Percentiles rank a stretch among this genome's conserved stretches.
These are phyloP conservation scores for Lindgomyces ingoldianus DNA, from an alignment of 495 filamentous ascomycete species.

Conservation along the genomic window DNA sequence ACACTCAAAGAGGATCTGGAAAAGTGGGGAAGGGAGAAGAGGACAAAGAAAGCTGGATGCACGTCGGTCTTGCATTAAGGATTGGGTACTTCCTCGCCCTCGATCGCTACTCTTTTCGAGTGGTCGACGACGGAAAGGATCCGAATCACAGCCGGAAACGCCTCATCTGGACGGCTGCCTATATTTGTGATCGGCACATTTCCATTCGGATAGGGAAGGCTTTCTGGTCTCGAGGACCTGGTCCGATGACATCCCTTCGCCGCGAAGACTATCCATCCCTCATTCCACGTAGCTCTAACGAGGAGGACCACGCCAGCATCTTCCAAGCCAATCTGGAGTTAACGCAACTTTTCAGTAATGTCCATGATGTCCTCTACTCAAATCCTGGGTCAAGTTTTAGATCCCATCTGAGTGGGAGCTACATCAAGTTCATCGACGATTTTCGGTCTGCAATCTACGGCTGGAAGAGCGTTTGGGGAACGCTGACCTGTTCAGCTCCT, in stretches of 20 bases:
- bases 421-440: constrained; percentile 68
- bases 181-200: constrained; percentile 65
- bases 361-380: constrained; percentile 66
- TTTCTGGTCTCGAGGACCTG: constrained; percentile 67
- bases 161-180: constrained; percentile 64
- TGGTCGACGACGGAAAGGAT: constrained; percentile 52
- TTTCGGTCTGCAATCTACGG: constrained; percentile 62
- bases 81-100: constrained; percentile 65
- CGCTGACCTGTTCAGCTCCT: constrained; percentile 54
- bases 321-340: constrained; percentile 65
- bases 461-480: constrained; percentile 66
- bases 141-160: constrained; percentile 53
- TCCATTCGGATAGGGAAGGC: constrained; percentile 64
- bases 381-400: constrained; percentile 64
- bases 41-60: constrained; percentile 69
- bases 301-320: constrained; percentile 63
- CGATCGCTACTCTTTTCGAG: constrained; percentile 60
- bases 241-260: constrained; percentile 61
- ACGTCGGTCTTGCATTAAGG: constrained; percentile 63
- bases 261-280: constrained; percentile 64
- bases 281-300: constrained; percentile 52
- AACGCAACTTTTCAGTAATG: constrained; percentile 67
- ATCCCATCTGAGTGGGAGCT: constrained; percentile 65
- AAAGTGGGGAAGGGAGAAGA: constrained; percentile 65
- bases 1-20: constrained; percentile 51